phyloP scores from a whole-genome alignment of 2,329 filamentous ascomycete species.

The Cryphonectria radicalis region DNA sequence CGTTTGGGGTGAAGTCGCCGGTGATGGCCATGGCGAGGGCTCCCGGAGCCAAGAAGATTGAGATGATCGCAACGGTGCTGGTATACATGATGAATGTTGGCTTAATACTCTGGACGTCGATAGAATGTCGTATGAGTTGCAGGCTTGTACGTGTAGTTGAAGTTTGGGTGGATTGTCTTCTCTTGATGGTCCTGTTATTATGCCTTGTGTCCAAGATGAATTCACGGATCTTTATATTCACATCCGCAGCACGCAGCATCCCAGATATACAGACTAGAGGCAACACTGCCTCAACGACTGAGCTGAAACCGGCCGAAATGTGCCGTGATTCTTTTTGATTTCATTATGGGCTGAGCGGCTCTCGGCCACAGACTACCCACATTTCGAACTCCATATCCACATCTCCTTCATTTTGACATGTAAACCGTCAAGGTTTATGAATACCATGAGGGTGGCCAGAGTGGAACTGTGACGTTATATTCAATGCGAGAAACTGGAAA shows the following conservation, averaged over 20 bases:
- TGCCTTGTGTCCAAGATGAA: not conserved
- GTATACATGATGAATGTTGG: not conserved
- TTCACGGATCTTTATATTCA: conserved; percentile 1
- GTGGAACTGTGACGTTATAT: not conserved
- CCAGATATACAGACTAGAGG: not conserved
- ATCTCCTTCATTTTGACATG: not conserved
- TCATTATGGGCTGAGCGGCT: not conserved
- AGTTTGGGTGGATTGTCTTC: not conserved
- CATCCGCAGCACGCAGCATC: not conserved
- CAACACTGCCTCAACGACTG: conserved; percentile 1
- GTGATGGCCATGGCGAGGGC: not conserved
- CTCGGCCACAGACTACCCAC: not conserved
- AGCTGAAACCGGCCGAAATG: not conserved
- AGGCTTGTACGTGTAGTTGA: not conserved
- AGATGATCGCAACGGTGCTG: not conserved
- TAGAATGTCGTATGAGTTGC: not conserved
- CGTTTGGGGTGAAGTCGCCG: not conserved
- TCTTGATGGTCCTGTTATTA: not conserved
- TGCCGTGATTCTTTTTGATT: not conserved
- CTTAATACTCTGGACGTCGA: not conserved
- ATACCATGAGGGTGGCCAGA: not conserved
- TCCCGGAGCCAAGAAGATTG: not conserved
- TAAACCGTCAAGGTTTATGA: not conserved
- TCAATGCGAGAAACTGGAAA: not conserved
- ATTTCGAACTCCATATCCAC: not conserved